These are phyloP conservation scores for Eutrema yunnanense DNA, from an alignment of 345 rosid genomes.

Conservation along the genomic window DNA sequence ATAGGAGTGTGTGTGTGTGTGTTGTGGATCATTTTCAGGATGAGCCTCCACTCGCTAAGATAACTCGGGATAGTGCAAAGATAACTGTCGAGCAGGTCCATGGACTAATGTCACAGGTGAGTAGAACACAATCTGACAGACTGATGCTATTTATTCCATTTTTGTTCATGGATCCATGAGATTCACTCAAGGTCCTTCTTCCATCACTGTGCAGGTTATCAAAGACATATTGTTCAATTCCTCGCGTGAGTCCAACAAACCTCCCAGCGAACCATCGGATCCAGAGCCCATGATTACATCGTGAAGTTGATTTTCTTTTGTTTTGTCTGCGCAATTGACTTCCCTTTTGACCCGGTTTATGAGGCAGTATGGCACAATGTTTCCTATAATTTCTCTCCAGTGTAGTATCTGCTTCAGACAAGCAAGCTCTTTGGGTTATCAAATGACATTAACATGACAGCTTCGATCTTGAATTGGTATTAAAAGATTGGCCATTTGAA, in stretches of 20 bases:
- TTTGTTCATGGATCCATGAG: not conserved
- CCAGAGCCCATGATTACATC: constrained; percentile 97
- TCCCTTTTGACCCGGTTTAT: constrained; percentile 13
- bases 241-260: constrained; percentile 51
- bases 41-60: constrained; percentile 94
- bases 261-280: constrained; percentile 45
- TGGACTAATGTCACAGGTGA: constrained; percentile 99
- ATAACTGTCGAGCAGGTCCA: constrained; percentile 97
- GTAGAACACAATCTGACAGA: not conserved
- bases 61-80: constrained; percentile 94
- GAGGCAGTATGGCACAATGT: constrained; percentile 17
- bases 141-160: not conserved
- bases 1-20: not conserved
- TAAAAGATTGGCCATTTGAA: not conserved
- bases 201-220: constrained; percentile 54
- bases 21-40: constrained; percentile 52
- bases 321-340: not conserved
- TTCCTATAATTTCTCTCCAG: not conserved
- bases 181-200: not conserved
- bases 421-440: constrained; percentile 4
- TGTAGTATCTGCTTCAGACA: constrained; percentile 13
- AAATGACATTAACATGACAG: constrained; percentile 13
- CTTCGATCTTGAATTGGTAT: not conserved
- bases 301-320: constrained; percentile 33
- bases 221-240: constrained; percentile 95